Evolutionary conservation across 495 filamentous ascomycete species (phyloP), one percentile per base, ranked within the genome.

Genomic region (Xylaria nigripes): DNA sequence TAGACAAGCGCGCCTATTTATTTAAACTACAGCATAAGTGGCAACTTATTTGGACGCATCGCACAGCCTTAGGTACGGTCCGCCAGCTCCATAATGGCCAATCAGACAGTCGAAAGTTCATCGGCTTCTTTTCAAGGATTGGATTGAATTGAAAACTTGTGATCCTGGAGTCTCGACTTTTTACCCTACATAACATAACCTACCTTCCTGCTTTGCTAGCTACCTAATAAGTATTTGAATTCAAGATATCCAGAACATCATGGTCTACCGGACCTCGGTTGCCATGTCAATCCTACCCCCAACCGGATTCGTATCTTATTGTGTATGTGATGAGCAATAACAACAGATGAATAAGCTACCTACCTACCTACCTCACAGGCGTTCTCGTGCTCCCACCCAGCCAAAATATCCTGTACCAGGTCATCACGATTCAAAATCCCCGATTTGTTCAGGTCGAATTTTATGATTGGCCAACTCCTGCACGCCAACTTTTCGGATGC

Each of bases 401-500:
- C 18, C 16, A 30, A 6, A n/a, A 13, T 32, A 10, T 48, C 30
- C 34, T 46, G 30, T 27, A 49, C 44, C 34, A 50, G 48, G 34
- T 22, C 48, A 50, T 38, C 38, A 19, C 12, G 24, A 55, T 42
- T 16, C 2, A 24, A 10, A 50, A 42, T 50, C 41, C 51, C 51
- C 51, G 51, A 54, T 54, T 48, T 54, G 51, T 40, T 42, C 51
- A 16, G 25, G 16, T 61, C 51, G 61, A 67, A 61, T 73, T 73
- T 73, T 73, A 60, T 72, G 66, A 75, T 75, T 75, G 72, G 72
- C 16, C 61, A 16, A 61, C 51, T 61, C 54, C 61, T 50, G 57
- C 69, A 67, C 47, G 56, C 68, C 62, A 65, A 68, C 50, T 56
- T 40, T 54, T 21, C 64, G 32, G 59, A 64, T 68, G 57, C 58